Percentiles rank a stretch among this genome's conserved stretches.
Conservation (phyloP, 441 rosid species). For the Jatropha multifida region DNA sequence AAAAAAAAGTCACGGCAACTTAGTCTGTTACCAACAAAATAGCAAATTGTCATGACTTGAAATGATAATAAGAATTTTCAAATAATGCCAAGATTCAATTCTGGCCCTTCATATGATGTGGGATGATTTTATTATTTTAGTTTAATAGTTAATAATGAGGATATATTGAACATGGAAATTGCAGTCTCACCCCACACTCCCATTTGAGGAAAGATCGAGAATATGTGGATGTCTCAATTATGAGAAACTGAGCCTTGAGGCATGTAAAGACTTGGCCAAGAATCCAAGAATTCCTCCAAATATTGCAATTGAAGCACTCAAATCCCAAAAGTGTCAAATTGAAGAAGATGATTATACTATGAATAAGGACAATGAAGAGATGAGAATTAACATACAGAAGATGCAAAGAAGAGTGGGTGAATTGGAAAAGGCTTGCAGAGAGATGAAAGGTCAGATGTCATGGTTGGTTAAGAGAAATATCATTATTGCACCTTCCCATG, state of each 20-base stretch:
- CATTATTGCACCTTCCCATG: not conserved
- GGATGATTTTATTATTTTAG: not conserved
- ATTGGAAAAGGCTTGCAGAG: conserved; percentile 53
- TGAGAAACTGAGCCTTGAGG: conserved; percentile 61
- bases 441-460: conserved; percentile 57
- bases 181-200: conserved; percentile 68
- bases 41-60: not conserved
- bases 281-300: conserved; percentile 78
- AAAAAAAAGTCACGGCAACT: not conserved
- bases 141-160: too few relatives aligned
- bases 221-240: conserved; percentile 66
- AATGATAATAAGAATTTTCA: not conserved
- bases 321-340: conserved; percentile 41
- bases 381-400: conserved; percentile 39
- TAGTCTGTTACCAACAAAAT: not conserved
- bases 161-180: not conserved
- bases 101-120: not conserved
- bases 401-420: conserved; percentile 50
- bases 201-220: conserved; percentile 57
- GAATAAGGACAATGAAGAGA: conserved; percentile 20
- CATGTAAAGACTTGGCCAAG: conserved; percentile 72
- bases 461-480: conserved; percentile 34
- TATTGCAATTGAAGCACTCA: conserved; percentile 62
- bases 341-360: conserved; percentile 25
- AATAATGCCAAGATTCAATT: not conserved